Evolutionary conservation across 1,284 basidiomycete genomes (phyloP).

Genomic region (Sanghuangporus sanghuang): DNA sequence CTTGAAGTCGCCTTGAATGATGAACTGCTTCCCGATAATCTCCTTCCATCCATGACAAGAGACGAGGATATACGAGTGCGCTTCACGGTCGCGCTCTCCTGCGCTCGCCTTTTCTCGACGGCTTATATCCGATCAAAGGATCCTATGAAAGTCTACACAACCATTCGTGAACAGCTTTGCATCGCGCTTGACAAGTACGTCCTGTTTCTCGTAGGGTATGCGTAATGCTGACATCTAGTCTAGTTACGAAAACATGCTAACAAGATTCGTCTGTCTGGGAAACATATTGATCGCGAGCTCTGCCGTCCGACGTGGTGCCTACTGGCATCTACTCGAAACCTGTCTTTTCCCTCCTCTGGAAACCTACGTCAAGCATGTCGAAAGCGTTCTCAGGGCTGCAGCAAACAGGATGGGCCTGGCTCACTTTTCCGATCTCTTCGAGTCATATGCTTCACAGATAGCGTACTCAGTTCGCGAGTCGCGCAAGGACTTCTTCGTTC

Average conservation of each 20-base stretch:
- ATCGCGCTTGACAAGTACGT: constrained; percentile 44
- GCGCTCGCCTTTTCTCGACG: constrained; percentile 55
- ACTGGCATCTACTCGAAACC: constrained; percentile 84
- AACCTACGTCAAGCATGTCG: constrained; percentile 61
- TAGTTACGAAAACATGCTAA: constrained; percentile 76
- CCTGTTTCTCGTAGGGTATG: constrained; percentile 1
- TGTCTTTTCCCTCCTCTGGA: constrained; percentile 39
- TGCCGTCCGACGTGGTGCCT: constrained; percentile 75
- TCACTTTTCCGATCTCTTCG: constrained; percentile 64
- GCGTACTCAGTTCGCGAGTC: constrained; percentile 56
- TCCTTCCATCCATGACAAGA: constrained; percentile 48
- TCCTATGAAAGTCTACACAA: constrained; percentile 38
- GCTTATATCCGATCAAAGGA: constrained; percentile 26
- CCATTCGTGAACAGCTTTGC: constrained; percentile 39
- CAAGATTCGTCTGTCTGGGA: constrained; percentile 71
- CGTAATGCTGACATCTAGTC: constrained; percentile 15
- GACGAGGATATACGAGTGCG: constrained; percentile 87
- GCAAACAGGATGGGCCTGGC: constrained; percentile 67
- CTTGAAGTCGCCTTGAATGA: constrained; percentile 24
- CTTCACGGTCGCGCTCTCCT: constrained; percentile 65
- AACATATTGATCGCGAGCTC: constrained; percentile 85
- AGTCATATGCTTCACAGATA: constrained; percentile 75
- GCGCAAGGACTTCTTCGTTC: constrained; percentile 50
- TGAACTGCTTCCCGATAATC: constrained; percentile 36
- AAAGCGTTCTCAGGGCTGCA: constrained; percentile 58